Conservation (phyloP, 805 yeast species). For the Metschnikowia proteae region DNA sequence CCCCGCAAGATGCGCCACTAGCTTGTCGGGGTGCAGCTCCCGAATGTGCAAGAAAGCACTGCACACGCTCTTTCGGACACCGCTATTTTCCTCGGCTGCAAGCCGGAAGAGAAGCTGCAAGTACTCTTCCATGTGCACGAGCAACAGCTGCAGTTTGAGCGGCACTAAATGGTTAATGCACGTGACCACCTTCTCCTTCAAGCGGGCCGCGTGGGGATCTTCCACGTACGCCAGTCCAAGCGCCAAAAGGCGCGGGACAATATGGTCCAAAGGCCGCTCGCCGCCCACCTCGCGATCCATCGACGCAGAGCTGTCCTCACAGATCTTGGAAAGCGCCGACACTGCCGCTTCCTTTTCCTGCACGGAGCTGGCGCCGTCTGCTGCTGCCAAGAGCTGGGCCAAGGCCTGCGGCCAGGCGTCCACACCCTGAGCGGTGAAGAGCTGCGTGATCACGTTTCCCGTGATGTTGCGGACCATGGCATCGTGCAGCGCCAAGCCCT, state of each 20-base stretch:
- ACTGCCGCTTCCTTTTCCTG: conserved; percentile 68
- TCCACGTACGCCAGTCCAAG: background rate
- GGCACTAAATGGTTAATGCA: conserved; percentile 77
- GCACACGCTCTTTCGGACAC: conserved; percentile 72
- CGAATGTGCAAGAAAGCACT: conserved; percentile 66
- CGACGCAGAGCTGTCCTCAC: conserved; percentile 76
- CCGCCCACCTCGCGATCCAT: conserved; percentile 66
- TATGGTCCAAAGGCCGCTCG: conserved; percentile 59
- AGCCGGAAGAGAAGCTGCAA: conserved; percentile 61
- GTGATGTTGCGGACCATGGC: conserved; percentile 79
- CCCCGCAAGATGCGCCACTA: conserved; percentile 79
- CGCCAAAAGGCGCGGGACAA: conserved; percentile 38
- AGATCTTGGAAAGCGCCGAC: conserved; percentile 77
- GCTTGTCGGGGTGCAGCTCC: conserved; percentile 75
- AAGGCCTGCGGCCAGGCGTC: conserved; percentile 70
- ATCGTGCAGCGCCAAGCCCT: conserved; percentile 54
- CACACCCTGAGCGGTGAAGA: conserved; percentile 67
- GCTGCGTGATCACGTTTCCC: conserved; percentile 83
- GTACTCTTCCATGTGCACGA: conserved; percentile 62
- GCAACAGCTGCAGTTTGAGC: conserved; percentile 61
- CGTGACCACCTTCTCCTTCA: conserved; percentile 60
- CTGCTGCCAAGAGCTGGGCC: conserved; percentile 62
- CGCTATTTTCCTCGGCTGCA: conserved; percentile 58
- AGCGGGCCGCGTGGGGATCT: conserved; percentile 43
- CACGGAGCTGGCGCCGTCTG: conserved; percentile 10